These are phyloP conservation scores for Rhizopogon salebrosus DNA, from an alignment of 768 basidiomycete species.

Conservation along the genomic window DNA sequence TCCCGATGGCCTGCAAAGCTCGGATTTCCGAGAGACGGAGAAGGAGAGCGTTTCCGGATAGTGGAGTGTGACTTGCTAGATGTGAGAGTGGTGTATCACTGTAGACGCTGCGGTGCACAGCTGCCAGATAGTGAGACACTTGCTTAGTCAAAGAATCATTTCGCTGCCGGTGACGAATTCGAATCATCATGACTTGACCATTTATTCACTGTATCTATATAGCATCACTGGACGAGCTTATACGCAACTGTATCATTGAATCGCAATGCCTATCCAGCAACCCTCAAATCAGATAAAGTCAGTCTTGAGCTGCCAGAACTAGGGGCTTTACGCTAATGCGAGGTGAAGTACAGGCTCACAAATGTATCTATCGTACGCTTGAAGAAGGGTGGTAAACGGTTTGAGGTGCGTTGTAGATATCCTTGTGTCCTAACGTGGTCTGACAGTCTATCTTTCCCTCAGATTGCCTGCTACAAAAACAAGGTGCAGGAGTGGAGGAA, in stretches of 20 bases:
- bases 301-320: constrained; percentile 6
- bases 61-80: neutral
- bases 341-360: constrained; percentile 60
- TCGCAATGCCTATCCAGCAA: constrained; percentile 58
- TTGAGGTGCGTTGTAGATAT: constrained; percentile 59
- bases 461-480: constrained; percentile 99
- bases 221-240: neutral
- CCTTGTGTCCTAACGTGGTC: neutral
- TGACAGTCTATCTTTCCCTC: neutral
- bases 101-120: neutral
- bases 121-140: neutral
- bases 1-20: neutral
- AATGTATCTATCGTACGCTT: constrained; percentile 95
- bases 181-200: neutral
- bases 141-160: neutral
- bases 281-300: constrained; percentile 91
- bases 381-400: constrained; percentile 96
- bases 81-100: neutral
- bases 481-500: constrained; percentile 96
- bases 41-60: neutral
- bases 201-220: neutral
- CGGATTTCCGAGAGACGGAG: neutral
- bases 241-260: constrained; percentile 1
- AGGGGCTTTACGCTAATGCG: constrained; percentile 5
- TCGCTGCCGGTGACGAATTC: too few species aligned